Evolutionary conservation across 805 yeast species (phyloP), one percentile per base, ranked within the genome.

Genomic region (Saturnispora mendoncae): DNA sequence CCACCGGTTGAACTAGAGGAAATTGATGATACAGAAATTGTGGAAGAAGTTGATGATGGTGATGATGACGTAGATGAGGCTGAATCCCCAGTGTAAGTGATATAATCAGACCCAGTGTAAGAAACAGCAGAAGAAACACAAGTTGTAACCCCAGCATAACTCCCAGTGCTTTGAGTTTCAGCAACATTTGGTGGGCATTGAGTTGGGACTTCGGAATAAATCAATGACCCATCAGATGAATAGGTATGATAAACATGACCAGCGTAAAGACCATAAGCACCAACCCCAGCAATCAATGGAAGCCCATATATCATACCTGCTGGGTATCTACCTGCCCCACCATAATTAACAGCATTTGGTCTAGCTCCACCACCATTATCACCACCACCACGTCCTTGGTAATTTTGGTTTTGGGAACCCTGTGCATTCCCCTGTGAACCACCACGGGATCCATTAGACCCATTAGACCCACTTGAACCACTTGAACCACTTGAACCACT

Each of bases 11-110:
- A 15, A 17, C 29, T 15, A 4, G 44, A 23, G 24, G 42, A 24
- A 21, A 39, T 26, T 18, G 56, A 44, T 28, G 44, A 21, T 40
- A 48, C 38, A 28, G 50, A 42, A 28, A 46, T 35, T 15, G 52
- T 38, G 39, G 50, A 27, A 9, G 51, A 44, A 36, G 39, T 9
- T 2, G 39, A 36, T 9, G 53, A 65, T 31, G 72, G 69, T 36
- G 50, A 55, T 6, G 71, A 71, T 26, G 18, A 27, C 14, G 23
- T 12, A 12, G 24, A 18, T 9, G 36, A 52, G 39, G 54, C 17
- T 8, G 12, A 8, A 18, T 32, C 24, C 14, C 45, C 46, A 51
- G 51, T 21, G 19, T 20, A 24, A 20, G 43, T 41, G 33, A 41
- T 21, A 29, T 24, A 35, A 4, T 19, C 39, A n/a, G 23, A n/a